Base-by-base conservation (phyloP, 768 basidiomycete genomes). In the Tricholoma hemisulphureum region DNA sequence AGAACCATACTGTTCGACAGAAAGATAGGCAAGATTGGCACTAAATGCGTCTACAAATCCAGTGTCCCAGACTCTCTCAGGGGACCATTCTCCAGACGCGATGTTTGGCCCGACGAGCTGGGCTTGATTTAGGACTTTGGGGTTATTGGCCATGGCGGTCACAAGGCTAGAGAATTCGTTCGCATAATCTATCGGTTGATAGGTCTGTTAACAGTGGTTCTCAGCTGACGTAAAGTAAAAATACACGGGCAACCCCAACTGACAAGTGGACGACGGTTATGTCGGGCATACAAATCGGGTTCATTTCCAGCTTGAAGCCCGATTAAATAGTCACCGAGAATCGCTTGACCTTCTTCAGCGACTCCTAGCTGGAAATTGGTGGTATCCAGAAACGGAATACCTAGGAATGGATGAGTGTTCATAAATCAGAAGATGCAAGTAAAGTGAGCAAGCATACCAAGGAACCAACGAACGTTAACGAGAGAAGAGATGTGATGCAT, bases 301-400 rank as follows among this genome's bases (percentile, higher is more conserved):
- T 91, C 89, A 69, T 93, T 91, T 1, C 85, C 90, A 4, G 83
- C 80, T 68, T 91, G 87, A 20, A 89, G 72, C 0, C 87, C 91
- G 34, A 89, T 69, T 13, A 93, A 76, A 59, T 80, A 73, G 58
- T 83, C 73, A 0, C 91, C 92, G 0, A 93, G 75, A 58, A 91
- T 85, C n/a, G 69, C 57, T 63, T 91, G 80, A 3, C 83, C 87
- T 51, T 75, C 68, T 63, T 86, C 82, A 6, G 82, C 86, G 45
- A 90, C 84, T 13, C 68, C 74, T 3, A 87, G 71, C 13, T 80
- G 73, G 67, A 81, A 80, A 64, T 84, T 72, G 37, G 73, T 63
- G 14, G 83, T 82, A 53, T 89, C 82, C 63, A 89, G 88, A 72
- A 92, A 88, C 0, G 88, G 88, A 8, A 89, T 71, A 32, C 76